A percentile compares a stretch with the other conserved stretches of the same genome.
These are phyloP conservation scores for Henckelia pumila DNA, from an alignment of 257 asterid genomes.

Conservation along the genomic window DNA sequence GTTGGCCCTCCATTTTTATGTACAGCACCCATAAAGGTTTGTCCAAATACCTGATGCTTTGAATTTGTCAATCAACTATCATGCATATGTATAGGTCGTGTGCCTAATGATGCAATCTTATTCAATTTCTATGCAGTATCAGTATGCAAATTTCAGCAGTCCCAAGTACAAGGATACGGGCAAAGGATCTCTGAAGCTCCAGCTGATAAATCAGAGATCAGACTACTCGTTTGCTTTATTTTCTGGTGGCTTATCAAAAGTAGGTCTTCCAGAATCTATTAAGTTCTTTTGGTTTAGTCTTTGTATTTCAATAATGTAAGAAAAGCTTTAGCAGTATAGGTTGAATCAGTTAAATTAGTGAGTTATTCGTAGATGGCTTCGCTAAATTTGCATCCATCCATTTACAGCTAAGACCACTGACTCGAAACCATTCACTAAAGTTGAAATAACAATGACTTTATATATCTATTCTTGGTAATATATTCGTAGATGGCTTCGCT, in stretches of 20 bases:
- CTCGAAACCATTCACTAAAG: constrained; percentile 1
- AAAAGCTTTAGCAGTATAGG: too few relatives aligned
- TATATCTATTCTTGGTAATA: background rate
- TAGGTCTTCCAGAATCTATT: constrained; percentile 23
- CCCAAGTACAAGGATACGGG: constrained; percentile 58
- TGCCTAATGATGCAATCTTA: too few relatives aligned
- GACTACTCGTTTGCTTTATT: constrained; percentile 78
- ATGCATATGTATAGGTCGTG: background rate
- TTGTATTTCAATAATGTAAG: background rate
- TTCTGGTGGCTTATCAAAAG: constrained; percentile 83
- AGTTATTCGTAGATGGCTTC: too few relatives aligned
- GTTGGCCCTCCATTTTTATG: constrained; percentile 71
- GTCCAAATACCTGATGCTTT: constrained; percentile 17
- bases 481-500: too few relatives aligned
- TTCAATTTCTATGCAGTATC: constrained; percentile 58
- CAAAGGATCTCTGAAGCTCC: constrained; percentile 78
- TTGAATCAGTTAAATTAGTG: too few relatives aligned
- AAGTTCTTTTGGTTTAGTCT: background rate
- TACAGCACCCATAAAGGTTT: constrained; percentile 88
- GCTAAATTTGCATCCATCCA: too few relatives aligned
- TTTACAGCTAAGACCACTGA: background rate
- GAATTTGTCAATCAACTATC: background rate
- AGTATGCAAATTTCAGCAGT: constrained; percentile 70
- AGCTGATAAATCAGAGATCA: constrained; percentile 89
- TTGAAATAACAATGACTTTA: background rate